These are phyloP conservation scores for Microglena sp. DNA, from an alignment of 139 green algal species.

Conservation along the genomic window DNA sequence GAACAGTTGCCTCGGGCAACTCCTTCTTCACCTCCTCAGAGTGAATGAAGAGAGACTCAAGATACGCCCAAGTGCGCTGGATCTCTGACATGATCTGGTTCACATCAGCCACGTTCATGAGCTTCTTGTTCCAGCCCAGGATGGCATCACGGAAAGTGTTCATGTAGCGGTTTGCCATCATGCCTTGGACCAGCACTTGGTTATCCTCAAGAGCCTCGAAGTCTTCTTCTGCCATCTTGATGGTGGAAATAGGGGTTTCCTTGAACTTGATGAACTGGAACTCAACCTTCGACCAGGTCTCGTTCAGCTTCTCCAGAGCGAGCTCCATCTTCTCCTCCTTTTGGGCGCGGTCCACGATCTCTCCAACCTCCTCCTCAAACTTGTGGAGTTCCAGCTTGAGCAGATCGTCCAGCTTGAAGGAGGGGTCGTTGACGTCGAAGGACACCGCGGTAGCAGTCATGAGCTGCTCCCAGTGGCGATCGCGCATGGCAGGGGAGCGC, in stretches of 20 bases:
- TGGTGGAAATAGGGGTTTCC: slow-evolving; percentile 50
- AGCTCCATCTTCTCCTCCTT: slow-evolving; percentile 86
- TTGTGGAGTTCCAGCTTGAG: slow-evolving; percentile 81
- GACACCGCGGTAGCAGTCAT: slow-evolving; percentile 60
- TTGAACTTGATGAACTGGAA: slow-evolving; percentile 71
- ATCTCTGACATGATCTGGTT: slow-evolving; percentile 73
- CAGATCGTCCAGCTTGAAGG: slow-evolving; percentile 75
- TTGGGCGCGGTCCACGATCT: slow-evolving; percentile 80
- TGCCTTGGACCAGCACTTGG: slow-evolving; percentile 75
- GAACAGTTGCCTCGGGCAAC: slow-evolving; percentile 64
- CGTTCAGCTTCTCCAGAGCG: slow-evolving; percentile 55
- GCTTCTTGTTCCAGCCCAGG: slow-evolving; percentile 72
- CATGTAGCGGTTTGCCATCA: slow-evolving; percentile 89
- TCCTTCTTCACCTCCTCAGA: slow-evolving; percentile 86
- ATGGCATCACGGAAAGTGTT: slow-evolving; percentile 74
- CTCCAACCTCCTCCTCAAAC: slow-evolving; percentile 82
- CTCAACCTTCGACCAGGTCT: slow-evolving; percentile 66
- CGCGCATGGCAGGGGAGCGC: slow-evolving; percentile 60
- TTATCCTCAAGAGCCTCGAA: slow-evolving; percentile 54
- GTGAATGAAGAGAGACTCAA: slow-evolving; percentile 78
- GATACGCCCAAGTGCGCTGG: slow-evolving; percentile 75
- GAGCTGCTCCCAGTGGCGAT: slow-evolving; percentile 69
- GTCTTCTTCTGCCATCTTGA: slow-evolving; percentile 82
- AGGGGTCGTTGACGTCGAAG: slow-evolving; percentile 39
- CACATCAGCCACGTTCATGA: slow-evolving; percentile 73